A percentile compares a stretch with the other conserved stretches of the same genome.
Evolutionary conservation across 306 rosid species (phyloP).

Genomic region (Nissolia schottii): DNA sequence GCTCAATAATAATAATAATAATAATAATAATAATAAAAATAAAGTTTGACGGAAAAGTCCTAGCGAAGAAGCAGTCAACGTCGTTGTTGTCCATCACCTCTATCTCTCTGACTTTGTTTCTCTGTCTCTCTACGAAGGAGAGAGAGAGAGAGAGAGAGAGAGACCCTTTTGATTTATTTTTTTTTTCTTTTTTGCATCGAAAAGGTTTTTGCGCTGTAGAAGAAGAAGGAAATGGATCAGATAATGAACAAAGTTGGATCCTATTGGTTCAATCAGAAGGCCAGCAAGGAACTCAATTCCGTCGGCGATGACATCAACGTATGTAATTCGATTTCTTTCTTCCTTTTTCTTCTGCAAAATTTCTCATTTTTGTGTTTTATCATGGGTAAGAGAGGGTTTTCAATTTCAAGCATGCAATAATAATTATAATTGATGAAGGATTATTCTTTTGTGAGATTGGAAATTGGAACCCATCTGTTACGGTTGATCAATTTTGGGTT

Average conservation of each 20-base stretch:
- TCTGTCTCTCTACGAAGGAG: slow-evolving; percentile 4
- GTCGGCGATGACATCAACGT: slow-evolving; percentile 71
- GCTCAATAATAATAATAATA: too few relatives aligned
- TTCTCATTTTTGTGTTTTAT: neutral
- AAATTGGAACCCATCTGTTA: neutral
- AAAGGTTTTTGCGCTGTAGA: neutral
- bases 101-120: neutral
- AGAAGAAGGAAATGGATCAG: slow-evolving; percentile 51
- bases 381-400: neutral
- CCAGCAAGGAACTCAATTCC: slow-evolving; percentile 56
- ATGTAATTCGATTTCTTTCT: neutral
- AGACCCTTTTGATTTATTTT: neutral
- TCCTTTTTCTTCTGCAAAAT: neutral
- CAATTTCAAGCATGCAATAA: neutral
- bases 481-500: too few relatives aligned
- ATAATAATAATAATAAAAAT: neutral
- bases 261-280: slow-evolving; percentile 77
- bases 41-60: neutral
- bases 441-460: neutral
- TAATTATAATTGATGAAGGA: neutral
- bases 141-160: neutral
- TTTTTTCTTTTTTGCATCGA: slow-evolving; percentile 18
- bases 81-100: neutral
- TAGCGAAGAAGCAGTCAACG: slow-evolving; percentile 18
- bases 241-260: slow-evolving; percentile 65